Evolutionary conservation across 306 rosid genomes (phyloP), one percentile per base, ranked within the genome.

Genomic region (Arachis stenosperma): DNA sequence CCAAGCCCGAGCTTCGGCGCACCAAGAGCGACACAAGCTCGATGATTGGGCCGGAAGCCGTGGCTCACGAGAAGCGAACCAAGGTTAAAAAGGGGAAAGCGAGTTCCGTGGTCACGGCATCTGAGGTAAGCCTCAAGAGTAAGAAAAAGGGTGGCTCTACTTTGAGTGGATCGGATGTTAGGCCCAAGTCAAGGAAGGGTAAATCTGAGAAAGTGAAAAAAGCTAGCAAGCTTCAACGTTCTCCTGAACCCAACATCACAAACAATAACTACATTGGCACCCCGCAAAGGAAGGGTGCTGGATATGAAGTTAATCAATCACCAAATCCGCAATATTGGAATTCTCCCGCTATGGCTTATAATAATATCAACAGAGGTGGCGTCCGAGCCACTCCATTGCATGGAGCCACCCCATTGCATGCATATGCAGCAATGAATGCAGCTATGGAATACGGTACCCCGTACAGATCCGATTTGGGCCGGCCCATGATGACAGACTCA

Each of bases 11-110:
- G 74, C 82, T 94, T 3, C 81, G 93, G 0, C 89, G 98, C 4
- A 30, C 80, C 3, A 94, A 88, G 85, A 94, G 99, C 22, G 98
- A 91, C 46, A 69, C 80, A 0, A 94, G 99, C 60, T 94, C 99
- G 0, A 84, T 94, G 89, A 75, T 91, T 0, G 86, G 79, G 61
- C 76, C 93, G 0, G 93, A 88, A 39, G 44, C 59, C 27, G 4
- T 81, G 5, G 75, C 81, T 6, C 75, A 78, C 0, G 81, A 83
- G 61, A 79, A 85, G 8, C 72, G 36, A 33, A 60, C 8, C 66
- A 82, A 60, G 8, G 75, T 73, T 7, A 77, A 55, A 56, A 83
- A 14, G 8, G 83, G 77, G 0, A 85, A 75, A 54, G 33, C 90
- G 1, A 81, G 69, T 40, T 91, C 97, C 0, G 13, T 39, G 69